These are phyloP conservation scores for Ogataea chonburiensis DNA, from an alignment of 805 yeast species.

Conservation along the genomic window DNA sequence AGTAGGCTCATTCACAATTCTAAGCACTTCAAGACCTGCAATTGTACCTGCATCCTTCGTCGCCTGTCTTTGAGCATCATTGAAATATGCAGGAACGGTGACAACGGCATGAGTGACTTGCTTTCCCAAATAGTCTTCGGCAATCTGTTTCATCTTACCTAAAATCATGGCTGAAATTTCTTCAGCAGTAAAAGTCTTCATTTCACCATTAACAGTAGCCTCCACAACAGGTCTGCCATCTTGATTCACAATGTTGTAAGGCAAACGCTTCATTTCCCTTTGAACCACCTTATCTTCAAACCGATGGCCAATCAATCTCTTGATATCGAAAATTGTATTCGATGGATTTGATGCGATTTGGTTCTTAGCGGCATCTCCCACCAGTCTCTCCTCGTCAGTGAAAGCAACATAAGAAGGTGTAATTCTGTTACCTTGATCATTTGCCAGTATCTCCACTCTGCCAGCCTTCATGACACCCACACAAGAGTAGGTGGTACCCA, in stretches of 20 bases:
- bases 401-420: slow-evolving; percentile 97
- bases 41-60: slow-evolving; percentile 91
- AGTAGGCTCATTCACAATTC: slow-evolving; percentile 92
- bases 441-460: slow-evolving; percentile 90
- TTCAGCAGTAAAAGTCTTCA: slow-evolving; percentile 86
- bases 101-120: slow-evolving; percentile 87
- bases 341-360: slow-evolving; percentile 96
- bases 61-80: slow-evolving; percentile 93
- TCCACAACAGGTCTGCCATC: slow-evolving; percentile 84
- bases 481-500: slow-evolving; percentile 97
- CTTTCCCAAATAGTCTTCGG: slow-evolving; percentile 85
- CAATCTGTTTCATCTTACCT: slow-evolving; percentile 87
- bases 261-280: slow-evolving; percentile 82
- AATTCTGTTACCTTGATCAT: slow-evolving; percentile 98
- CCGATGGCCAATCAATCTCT: slow-evolving; percentile 88
- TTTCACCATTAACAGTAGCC: slow-evolving; percentile 87
- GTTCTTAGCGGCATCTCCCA: slow-evolving; percentile 98
- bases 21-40: slow-evolving; percentile 84
- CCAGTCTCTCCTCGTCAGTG: slow-evolving; percentile 91
- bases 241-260: slow-evolving; percentile 75
- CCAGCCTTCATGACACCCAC: slow-evolving; percentile 66
- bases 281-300: slow-evolving; percentile 77
- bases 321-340: slow-evolving; percentile 94
- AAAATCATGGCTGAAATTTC: slow-evolving; percentile 93
- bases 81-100: slow-evolving; percentile 91